Conservation (phyloP, 768 basidiomycete species). For the Rhizopogon roseolus region DNA sequence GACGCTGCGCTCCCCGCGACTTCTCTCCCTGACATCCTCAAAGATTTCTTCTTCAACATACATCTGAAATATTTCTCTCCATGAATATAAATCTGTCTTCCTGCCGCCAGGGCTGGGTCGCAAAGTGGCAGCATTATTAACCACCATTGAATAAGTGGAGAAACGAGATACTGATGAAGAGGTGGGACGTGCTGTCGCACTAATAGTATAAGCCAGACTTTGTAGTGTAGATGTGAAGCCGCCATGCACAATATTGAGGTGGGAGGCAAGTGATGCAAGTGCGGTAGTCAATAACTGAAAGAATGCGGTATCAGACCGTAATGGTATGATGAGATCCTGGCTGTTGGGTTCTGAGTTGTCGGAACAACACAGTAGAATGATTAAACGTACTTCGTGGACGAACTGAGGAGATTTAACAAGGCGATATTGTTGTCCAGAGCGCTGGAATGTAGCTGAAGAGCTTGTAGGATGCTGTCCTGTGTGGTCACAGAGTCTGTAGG, state of each 20-base stretch:
- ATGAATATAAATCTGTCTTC: conserved; percentile 68
- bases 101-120: conserved; percentile 31
- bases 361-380: background rate
- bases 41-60: conserved; percentile 87
- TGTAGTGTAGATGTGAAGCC: conserved; percentile 45
- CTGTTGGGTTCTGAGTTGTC: conserved; percentile 1
- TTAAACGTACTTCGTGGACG: background rate
- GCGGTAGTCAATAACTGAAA: conserved; percentile 66
- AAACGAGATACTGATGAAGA: conserved; percentile 27
- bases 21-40: conserved; percentile 61
- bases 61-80: conserved; percentile 86
- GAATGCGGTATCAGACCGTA: conserved; percentile 78
- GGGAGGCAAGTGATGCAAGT: conserved; percentile 47
- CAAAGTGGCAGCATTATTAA: conserved; percentile 24
- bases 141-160: conserved; percentile 25
- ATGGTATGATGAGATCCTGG: conserved; percentile 67
- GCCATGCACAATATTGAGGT: conserved; percentile 47
- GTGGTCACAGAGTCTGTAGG: conserved; percentile 1
- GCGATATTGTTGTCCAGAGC: background rate
- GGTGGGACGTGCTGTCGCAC: conserved; percentile 26
- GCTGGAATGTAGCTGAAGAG: conserved; percentile 3
- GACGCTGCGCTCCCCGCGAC: conserved; percentile 60
- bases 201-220: conserved; percentile 39
- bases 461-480: conserved; percentile 8
- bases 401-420: background rate